These are phyloP conservation scores for Linum lewisii DNA, from an alignment of 345 rosid species.

Conservation along the genomic window DNA sequence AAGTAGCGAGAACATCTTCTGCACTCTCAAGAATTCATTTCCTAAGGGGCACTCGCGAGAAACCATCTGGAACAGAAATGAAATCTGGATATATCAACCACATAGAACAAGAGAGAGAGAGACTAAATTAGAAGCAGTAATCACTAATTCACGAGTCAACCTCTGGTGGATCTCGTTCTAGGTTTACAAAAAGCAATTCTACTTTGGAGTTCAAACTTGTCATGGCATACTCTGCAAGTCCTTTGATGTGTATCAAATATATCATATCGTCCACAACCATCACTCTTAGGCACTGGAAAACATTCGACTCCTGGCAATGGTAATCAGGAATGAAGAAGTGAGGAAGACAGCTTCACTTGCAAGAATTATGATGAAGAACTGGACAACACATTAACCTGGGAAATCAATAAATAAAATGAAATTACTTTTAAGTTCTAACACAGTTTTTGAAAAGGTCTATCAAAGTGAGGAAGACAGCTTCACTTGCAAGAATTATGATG, in stretches of 20 bases:
- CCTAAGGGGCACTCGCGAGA: slow-evolving; percentile 29
- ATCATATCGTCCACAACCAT: slow-evolving; percentile 89
- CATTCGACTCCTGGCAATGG: slow-evolving; percentile 35
- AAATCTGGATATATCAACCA: not conserved
- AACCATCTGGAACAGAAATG: slow-evolving; percentile 44
- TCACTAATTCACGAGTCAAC: slow-evolving; percentile 22
- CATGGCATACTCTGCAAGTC: slow-evolving; percentile 40
- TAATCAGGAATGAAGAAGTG: slow-evolving; percentile 1
- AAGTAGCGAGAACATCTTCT: slow-evolving; percentile 40
- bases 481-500: no score
- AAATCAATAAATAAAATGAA: not conserved
- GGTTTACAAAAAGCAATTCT: slow-evolving; percentile 46
- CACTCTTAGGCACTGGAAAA: slow-evolving; percentile 50
- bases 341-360: not conserved
- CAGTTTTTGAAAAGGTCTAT: not conserved
- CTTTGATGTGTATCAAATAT: slow-evolving; percentile 55
- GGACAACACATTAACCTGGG: not conserved
- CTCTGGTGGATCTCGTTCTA: slow-evolving; percentile 89
- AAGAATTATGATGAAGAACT: not conserved
- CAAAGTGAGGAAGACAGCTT: not conserved
- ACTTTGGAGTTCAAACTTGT: slow-evolving; percentile 50
- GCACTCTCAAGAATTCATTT: slow-evolving; percentile 42
- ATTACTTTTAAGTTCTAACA: not conserved
- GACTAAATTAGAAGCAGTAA: not conserved
- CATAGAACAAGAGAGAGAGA: slow-evolving; percentile 7